Evolutionary conservation across 2,329 filamentous ascomycete species (phyloP).

Genomic region (Trichocomaceae sp.): DNA sequence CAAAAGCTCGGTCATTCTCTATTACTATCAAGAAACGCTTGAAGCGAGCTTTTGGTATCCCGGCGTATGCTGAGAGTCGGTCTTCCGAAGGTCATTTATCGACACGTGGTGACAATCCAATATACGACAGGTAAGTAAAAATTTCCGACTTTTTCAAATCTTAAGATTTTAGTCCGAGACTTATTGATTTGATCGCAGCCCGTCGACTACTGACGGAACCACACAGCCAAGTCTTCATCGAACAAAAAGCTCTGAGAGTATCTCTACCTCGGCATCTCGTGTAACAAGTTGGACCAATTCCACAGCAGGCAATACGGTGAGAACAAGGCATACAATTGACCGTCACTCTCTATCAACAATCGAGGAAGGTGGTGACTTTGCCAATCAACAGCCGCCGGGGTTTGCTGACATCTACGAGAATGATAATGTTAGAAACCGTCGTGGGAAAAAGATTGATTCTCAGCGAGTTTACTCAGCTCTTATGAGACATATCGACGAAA

Average conservation of each 20-base stretch:
- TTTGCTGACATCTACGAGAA: conserved; percentile 12
- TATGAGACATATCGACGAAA: conserved; percentile 34
- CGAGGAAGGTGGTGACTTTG: conserved; percentile 31
- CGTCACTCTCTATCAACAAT: conserved; percentile 39
- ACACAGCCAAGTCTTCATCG: conserved; percentile 20
- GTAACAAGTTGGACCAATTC: conserved; percentile 47
- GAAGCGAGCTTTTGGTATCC: conserved; percentile 35
- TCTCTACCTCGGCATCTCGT: conserved; percentile 34
- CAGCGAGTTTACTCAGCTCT: conserved; percentile 40
- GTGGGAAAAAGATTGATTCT: conserved; percentile 27
- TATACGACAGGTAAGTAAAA: conserved; percentile 12
- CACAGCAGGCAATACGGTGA: conserved; percentile 36
- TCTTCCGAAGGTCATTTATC: conserved; percentile 20
- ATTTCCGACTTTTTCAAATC: background rate
- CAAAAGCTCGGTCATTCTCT: conserved; percentile 35
- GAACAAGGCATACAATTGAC: conserved; percentile 26
- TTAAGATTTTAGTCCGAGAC: background rate
- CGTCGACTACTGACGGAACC: conserved; percentile 8
- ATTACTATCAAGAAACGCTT: conserved; percentile 37
- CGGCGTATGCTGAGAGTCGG: conserved; percentile 18
- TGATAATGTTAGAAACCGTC: background rate
- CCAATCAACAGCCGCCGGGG: conserved; percentile 21
- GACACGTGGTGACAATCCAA: conserved; percentile 19
- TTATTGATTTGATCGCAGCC: background rate
- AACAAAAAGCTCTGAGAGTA: conserved; percentile 28